Conservation (phyloP, 345 rosid genomes). For the Physaria fendleri region DNA sequence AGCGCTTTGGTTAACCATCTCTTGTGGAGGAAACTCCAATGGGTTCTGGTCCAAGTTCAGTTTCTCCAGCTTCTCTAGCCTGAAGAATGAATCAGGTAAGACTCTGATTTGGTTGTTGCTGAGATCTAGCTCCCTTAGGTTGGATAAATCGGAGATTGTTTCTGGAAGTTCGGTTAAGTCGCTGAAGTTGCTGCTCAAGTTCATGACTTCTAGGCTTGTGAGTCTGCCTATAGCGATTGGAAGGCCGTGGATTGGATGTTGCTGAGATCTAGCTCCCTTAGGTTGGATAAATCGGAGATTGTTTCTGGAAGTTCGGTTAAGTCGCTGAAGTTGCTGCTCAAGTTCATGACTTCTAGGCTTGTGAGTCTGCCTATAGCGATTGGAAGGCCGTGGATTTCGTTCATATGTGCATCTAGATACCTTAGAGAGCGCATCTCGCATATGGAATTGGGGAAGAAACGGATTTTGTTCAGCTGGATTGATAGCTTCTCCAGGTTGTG, state of each 20-base stretch:
- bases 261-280: slow-evolving; percentile 82
- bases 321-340: slow-evolving; percentile 84
- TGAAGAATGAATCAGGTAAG: slow-evolving; percentile 66
- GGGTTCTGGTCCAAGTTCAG: slow-evolving; percentile 90
- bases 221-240: slow-evolving; percentile 72
- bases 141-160: slow-evolving; percentile 60
- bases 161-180: slow-evolving; percentile 72
- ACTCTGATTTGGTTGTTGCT: slow-evolving; percentile 90
- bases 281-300: slow-evolving; percentile 59
- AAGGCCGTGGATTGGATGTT: slow-evolving; percentile 97
- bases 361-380: slow-evolving; percentile 60
- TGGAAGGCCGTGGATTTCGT: slow-evolving; percentile 85
- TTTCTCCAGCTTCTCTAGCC: slow-evolving; percentile 64
- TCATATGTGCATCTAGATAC: slow-evolving; percentile 83
- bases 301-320: slow-evolving; percentile 69
- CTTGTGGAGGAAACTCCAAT: slow-evolving; percentile 57
- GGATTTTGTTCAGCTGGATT: slow-evolving; percentile 68
- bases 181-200: slow-evolving; percentile 78
- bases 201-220: slow-evolving; percentile 67
- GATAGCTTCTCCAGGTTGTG: slow-evolving; percentile 63
- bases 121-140: slow-evolving; percentile 74
- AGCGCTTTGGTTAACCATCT: slow-evolving; percentile 50
- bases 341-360: slow-evolving; percentile 67
- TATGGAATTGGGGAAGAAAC: slow-evolving; percentile 58
- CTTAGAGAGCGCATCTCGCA: slow-evolving; percentile 71